Evolutionary conservation across 1,284 basidiomycete genomes (phyloP).

Genomic region (Naganishia albida): DNA sequence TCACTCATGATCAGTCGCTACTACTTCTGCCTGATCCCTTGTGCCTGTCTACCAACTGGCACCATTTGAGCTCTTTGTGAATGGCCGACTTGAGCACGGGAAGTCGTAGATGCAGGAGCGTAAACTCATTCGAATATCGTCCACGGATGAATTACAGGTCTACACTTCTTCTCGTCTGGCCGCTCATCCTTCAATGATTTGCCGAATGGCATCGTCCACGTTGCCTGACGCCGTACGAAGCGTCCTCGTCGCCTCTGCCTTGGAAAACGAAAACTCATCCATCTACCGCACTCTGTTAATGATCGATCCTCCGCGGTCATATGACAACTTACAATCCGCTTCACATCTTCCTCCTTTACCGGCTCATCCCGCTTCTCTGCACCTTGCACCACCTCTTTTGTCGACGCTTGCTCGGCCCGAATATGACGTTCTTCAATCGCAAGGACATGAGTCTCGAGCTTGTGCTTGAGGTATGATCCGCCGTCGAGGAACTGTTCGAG

Average conservation of each 20-base stretch:
- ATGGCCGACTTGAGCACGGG: too few relatives aligned
- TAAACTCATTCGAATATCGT: too few relatives aligned
- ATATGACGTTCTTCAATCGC: conserved; percentile 25
- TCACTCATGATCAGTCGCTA: too few relatives aligned
- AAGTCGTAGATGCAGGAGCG: too few relatives aligned
- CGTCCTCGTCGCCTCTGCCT: conserved; percentile 4
- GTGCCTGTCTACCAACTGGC: too few relatives aligned
- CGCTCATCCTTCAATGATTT: conserved; percentile 11
- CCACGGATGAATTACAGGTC: too few relatives aligned
- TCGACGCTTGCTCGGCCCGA: conserved; percentile 14
- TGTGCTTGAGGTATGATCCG: conserved; percentile 23
- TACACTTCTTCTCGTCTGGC: too few relatives aligned
- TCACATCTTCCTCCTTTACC: conserved; percentile 21
- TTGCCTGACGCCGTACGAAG: conserved; percentile 11
- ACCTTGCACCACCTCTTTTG: not conserved
- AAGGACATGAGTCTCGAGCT: conserved; percentile 24
- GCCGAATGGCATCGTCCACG: conserved; percentile 12
- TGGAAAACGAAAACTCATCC: conserved; percentile 19
- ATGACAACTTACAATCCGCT: conserved; percentile 10
- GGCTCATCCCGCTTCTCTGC: conserved; percentile 17
- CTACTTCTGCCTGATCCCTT: too few relatives aligned
- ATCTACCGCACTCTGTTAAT: not conserved
- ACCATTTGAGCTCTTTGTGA: too few relatives aligned
- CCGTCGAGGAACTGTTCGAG: conserved; percentile 18
- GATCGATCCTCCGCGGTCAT: not conserved